Evolutionary conservation across 768 basidiomycete species (phyloP), one percentile per base, ranked within the genome.

Genomic region (Rhizopogon vinicolor): DNA sequence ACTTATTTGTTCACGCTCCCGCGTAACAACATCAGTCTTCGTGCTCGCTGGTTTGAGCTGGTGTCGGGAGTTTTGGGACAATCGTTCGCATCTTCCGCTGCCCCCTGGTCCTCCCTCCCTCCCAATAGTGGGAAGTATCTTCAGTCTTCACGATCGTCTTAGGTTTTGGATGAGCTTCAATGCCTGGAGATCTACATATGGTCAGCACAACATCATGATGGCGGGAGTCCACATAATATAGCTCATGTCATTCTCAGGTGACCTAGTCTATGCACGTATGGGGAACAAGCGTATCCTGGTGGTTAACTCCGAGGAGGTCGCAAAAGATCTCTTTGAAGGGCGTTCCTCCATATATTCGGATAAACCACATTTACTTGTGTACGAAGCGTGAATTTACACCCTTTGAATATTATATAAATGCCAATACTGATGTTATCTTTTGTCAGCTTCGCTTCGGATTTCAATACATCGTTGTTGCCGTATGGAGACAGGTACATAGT

Each of bases 261-360:
- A 70, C 51, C 57, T 73, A 28, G 57, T 72, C 29, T 68, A 66
- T 53, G 40, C 69, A 52, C 58, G 61, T 29, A 53, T 67, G 22
- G 63, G 68, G 28, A 71, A 68, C 2, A 48, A 61, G 12, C 54
- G 52, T 2, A 65, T 70, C 7, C 56, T 74, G n/a, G 53, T 75
- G 18, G 58, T 75, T 12, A 75, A 71, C 53, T 73, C 72, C 7
- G 50, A 61, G 35, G 61, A 69, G 28, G 65, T 66, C 3, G 63
- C 68, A 1, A 60, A 57, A 3, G 74, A 75, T 13, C 57, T 76
- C 12, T 62, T 76, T 16, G 72, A 75, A 22, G 71, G 68, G 51
- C 65, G 71, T 6, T 73, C 74, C 12, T 60, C 65, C 35, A 68
- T 67, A 45, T 74, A 74, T 59, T 72, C 75, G 8, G 74, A 72